These are phyloP conservation scores for Alternaria longipes DNA, from an alignment of 2,329 filamentous ascomycete species.

Conservation along the genomic window DNA sequence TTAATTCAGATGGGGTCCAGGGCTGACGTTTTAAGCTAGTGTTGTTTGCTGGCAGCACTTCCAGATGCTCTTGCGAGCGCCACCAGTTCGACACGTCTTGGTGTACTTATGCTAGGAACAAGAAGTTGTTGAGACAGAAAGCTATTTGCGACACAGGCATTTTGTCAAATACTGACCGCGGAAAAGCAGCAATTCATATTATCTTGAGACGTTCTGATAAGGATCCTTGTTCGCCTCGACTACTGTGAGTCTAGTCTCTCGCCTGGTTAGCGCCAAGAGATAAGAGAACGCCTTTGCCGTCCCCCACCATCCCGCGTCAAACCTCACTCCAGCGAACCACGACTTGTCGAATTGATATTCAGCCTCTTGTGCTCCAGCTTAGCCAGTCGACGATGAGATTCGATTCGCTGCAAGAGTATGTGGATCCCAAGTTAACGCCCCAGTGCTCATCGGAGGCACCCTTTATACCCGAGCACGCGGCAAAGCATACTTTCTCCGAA, in stretches of 20 bases:
- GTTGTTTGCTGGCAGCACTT: conserved; percentile 4
- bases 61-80: conserved; percentile 11
- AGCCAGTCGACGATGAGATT: conserved; percentile 15
- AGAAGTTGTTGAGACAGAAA: not conserved
- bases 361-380: conserved; percentile 16
- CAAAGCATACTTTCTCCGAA: conserved; percentile 30
- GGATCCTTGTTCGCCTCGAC: conserved; percentile 30
- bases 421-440: conserved; percentile 23
- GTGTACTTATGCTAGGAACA: conserved; percentile 8
- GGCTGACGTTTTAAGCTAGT: not conserved
- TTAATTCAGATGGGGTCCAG: not conserved
- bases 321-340: conserved; percentile 27
- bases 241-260: conserved; percentile 30
- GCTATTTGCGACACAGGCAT: conserved; percentile 29
- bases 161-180: conserved; percentile 41
- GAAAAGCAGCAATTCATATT: conserved; percentile 42
- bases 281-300: conserved; percentile 47
- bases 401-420: conserved; percentile 17
- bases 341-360: conserved; percentile 28
- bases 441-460: conserved; percentile 29
- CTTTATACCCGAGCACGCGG: conserved; percentile 15
- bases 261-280: conserved; percentile 43
- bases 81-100: conserved; percentile 12
- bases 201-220: conserved; percentile 43
- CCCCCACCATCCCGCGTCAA: conserved; percentile 45